phyloP scores from a whole-genome alignment of 75 land plant genomes.

The Cunninghamia lanceolata region DNA sequence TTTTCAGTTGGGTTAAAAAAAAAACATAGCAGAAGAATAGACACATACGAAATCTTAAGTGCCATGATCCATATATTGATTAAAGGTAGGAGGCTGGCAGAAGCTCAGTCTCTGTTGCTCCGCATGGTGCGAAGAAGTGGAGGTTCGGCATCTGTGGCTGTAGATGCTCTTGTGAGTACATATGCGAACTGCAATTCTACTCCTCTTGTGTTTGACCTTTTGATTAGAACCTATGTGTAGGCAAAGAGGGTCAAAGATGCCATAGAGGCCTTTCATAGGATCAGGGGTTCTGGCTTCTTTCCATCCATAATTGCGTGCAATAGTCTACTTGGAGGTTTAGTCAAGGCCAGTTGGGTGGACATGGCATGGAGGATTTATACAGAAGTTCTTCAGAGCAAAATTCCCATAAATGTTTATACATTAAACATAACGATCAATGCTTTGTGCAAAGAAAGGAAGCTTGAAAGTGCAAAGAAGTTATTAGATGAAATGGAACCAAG shows the following conservation, averaged over 20 bases:
- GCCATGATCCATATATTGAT: too few relatives aligned
- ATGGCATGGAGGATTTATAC: slow-evolving; percentile 64
- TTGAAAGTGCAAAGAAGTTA: too few relatives aligned
- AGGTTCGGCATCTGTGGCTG: slow-evolving; percentile 34
- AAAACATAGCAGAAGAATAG: slow-evolving; percentile 16
- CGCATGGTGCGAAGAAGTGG: slow-evolving; percentile 55
- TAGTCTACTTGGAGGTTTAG: slow-evolving; percentile 59
- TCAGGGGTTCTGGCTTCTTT: slow-evolving; percentile 29
- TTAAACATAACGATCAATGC: slow-evolving; percentile 68
- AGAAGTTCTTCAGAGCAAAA: slow-evolving; percentile 28
- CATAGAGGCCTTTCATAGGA: slow-evolving; percentile 35
- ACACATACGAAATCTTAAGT: slow-evolving; percentile 43
- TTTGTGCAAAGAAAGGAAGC: too few relatives aligned
- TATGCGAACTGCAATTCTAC: too few relatives aligned
- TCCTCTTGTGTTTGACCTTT: slow-evolving; percentile 65
- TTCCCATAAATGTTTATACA: slow-evolving; percentile 53
- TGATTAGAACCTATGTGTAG: slow-evolving; percentile 66
- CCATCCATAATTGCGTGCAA: too few relatives aligned
- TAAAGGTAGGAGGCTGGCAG: slow-evolving; percentile 22
- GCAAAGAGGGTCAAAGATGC: slow-evolving; percentile 55
- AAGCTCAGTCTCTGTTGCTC: slow-evolving; percentile 58
- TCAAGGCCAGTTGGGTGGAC: slow-evolving; percentile 50
- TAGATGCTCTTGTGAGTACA: too few relatives aligned
- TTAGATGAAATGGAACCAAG: too few relatives aligned
- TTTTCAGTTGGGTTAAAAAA: slow-evolving; percentile 24